Base-by-base conservation (phyloP, 306 rosid genomes). In the Quercus alba region DNA sequence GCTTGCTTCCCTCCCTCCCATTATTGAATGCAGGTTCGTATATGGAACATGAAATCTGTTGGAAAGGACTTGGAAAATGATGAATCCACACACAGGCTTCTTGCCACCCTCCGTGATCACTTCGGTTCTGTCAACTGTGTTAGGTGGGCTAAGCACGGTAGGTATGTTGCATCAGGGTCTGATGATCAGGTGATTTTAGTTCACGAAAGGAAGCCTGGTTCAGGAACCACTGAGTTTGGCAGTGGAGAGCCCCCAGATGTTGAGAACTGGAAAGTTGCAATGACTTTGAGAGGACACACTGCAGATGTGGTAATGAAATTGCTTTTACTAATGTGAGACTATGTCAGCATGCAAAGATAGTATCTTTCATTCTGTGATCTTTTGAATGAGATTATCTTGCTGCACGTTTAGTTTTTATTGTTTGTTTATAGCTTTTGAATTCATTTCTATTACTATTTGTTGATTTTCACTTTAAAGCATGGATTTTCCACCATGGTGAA, bases 141-240 rank as follows among this genome's bases (percentile, higher is more conserved):
- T 75, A 86, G 99, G 88, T 96, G 99, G 99, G 98, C 98, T 14
- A 95, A 90, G 81, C 97, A 96, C 52, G 98, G 99, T 38, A 92
- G 90, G 46, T 93, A 73, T 84, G 85, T 96, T 76, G 99, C 99
- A 10, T 93, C 99, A 15, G 99, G 99, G 28, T 96, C 99, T 28
- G 99, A 95, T 79, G 99, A 96, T 83, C 99, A 96, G 86, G 97
- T 79, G 56, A 96, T 96, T 88, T 81, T 91, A 76, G 78, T 96
- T 78, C 99, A 96, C 55, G 99, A 96, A 86, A 91, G 98, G 80
- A 96, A 96, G 90, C 94, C 98, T 86, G 99, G 99, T 83, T 95
- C 98, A 5, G 99, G 99, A 82, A 95, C 97, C 81, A 93, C 99
- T 0, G 99, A 95, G 75, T 95, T 95, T 81, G 99, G 99, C 62